Evolutionary conservation across 306 rosid genomes (phyloP), one percentile per base, ranked within the genome.

Genomic region (Crotalaria pallida): DNA sequence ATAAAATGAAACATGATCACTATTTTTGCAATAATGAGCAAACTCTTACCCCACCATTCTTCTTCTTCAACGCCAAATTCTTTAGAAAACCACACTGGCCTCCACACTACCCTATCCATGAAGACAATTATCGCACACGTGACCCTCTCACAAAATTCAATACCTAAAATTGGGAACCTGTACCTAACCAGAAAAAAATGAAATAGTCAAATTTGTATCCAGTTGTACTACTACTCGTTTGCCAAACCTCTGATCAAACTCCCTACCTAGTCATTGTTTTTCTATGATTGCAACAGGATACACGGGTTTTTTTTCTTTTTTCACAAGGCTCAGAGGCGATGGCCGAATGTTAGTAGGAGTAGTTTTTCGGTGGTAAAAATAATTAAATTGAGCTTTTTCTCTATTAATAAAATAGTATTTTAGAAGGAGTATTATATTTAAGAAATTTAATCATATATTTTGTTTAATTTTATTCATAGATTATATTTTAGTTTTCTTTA

Each of bases 111-210:
- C 58, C 62, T 62, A 55, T 57, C 69, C 50, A 65, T 33, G 51
- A 53, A 38, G 66, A 56, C 69, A 48, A 55, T 80, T 18, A 43
- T 9, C 65, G 3, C 80, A 65, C 84, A 75, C 84, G 84, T 78
- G 86, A 74, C 38, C 58, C 69, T 24, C 41, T 73, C 73, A 70
- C 73, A 17, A 78, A 70, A 70, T 78, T 79, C 74, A 64, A 71
- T 31, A 60, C 83, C 81, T 70, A 61, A 82, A 78, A 58, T 3
- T 43, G 69, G 64, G 81, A 82, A 70, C 78, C 73, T 52, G 31
- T 71, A 82, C 86, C 83, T 75, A 82, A 82, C 81, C 83, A 45
- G 4, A 51, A 50, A 68, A 7, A 53, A 4, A 19, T 21, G 59
- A 72, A 72, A 53, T 74, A 11, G 79, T 70, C 79, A 78, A 71